Base-by-base conservation (phyloP, 805 yeast species). In the Torulaspora delbrueckii region DNA sequence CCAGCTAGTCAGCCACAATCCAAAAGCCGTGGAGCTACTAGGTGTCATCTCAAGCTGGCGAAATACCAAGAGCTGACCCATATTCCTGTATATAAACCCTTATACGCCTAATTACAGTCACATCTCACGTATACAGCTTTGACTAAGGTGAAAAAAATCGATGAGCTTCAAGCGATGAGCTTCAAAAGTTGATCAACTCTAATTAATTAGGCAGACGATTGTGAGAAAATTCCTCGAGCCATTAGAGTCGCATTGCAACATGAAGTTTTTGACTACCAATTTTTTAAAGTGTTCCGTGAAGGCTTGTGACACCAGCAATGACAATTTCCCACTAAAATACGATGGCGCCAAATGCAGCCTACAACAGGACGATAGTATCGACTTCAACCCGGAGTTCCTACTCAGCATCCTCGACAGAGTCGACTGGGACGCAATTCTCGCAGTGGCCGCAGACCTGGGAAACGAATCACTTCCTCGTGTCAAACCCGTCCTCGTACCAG, bases 221-320 rank as follows among this genome's bases (percentile, higher is more conserved):
- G 22, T 19, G 1, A 19, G 3, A 19, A 19, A 19, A 27, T 27
- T 7, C n/a, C 31, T 27, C 31, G 13, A 10, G 31, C 5, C 12
- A 12, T 14, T 7, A 3, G 7, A 25, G 5, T 19, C 30, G 13
- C 42, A n/a, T 12, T 13, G 16, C n/a, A 13, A 91, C n/a, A n/a
- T 91, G 99, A 91, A 93, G 70, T 81, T 91, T 59, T 71, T 93
- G 23, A 91, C 99, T n/a, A 86, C 97, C 9, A 93, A 93, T 67
- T 93, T 93, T 67, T 95, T 93, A 51, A 88, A 84, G 63, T 93
- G 99, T 68, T 89, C 98, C 0, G 85, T 88, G 50, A 82, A 84
- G 59, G 58, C 81, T 1, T 93, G 99, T 62, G 88, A 83, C 37
- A 69, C 80, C 10, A 76, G 91, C 5, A 76, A 78, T 10, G 78